Conservation (phyloP, 2,329 filamentous ascomycete species). For the Parastagonospora nodorum region DNA sequence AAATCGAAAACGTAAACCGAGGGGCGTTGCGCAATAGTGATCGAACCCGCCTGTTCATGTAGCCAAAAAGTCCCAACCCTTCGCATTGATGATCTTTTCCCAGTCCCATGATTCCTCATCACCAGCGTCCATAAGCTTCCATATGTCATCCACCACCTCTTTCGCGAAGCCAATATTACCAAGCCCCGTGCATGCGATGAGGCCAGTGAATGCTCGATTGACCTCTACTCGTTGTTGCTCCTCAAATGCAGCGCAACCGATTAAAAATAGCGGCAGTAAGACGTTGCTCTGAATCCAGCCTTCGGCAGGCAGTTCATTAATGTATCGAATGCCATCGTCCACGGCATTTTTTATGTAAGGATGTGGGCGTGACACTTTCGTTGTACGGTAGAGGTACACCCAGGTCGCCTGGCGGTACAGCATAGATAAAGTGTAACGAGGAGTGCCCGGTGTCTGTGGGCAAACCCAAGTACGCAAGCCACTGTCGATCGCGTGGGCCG, state of each 20-base stretch:
- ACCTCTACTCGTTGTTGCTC: conserved; percentile 61
- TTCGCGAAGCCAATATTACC: conserved; percentile 64
- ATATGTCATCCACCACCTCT: conserved; percentile 61
- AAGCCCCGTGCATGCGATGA: conserved; percentile 61
- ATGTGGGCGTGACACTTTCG: conserved; percentile 60
- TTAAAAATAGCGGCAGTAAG: conserved; percentile 64
- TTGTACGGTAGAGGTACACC: conserved; percentile 67
- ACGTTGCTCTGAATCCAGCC: conserved; percentile 63
- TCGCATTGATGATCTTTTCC: conserved; percentile 63
- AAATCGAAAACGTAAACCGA: conserved; percentile 1
- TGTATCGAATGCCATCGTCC: conserved; percentile 62
- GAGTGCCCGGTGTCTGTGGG: conserved; percentile 55
- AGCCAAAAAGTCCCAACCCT: conserved; percentile 66
- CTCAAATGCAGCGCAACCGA: conserved; percentile 65
- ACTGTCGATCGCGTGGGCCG: conserved; percentile 75
- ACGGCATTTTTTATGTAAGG: conserved; percentile 62
- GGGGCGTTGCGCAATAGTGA: conserved; percentile 6
- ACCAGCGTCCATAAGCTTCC: conserved; percentile 63
- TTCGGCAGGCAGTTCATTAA: conserved; percentile 60
- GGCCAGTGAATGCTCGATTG: conserved; percentile 57
- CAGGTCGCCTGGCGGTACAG: conserved; percentile 67
- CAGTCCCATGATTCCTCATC: conserved; percentile 66
- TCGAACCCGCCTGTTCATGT: conserved; percentile 49
- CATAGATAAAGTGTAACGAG: conserved; percentile 62
- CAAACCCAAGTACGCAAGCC: conserved; percentile 77